Conservation (phyloP, 2,329 filamentous ascomycete species). For the Talaromyces atroroseus region DNA sequence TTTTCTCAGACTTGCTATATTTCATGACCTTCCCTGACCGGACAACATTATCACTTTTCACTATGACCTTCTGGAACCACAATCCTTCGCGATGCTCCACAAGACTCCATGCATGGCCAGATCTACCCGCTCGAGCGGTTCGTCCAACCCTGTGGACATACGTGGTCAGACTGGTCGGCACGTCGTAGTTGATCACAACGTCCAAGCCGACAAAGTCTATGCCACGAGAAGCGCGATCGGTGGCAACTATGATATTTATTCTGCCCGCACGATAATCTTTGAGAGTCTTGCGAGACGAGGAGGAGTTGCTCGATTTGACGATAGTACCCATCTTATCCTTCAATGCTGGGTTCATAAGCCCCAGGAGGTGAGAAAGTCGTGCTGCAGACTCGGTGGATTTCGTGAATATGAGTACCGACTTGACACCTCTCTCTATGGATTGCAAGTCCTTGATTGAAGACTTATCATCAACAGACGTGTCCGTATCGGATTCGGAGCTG, state of each 20-base stretch:
- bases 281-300: slow-evolving; percentile 62
- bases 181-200: slow-evolving; percentile 90
- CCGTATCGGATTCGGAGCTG: slow-evolving; percentile 22
- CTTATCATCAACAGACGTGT: slow-evolving; percentile 15
- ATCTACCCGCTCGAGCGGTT: slow-evolving; percentile 73
- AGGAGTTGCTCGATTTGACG: slow-evolving; percentile 71
- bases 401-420: slow-evolving; percentile 71
- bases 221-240: slow-evolving; percentile 87
- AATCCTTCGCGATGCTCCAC: slow-evolving; percentile 75
- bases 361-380: slow-evolving; percentile 76
- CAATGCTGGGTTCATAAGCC: slow-evolving; percentile 58
- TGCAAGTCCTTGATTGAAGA: neutral
- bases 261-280: slow-evolving; percentile 59
- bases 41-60: slow-evolving; percentile 41
- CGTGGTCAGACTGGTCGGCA: slow-evolving; percentile 71
- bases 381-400: slow-evolving; percentile 83
- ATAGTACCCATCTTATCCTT: slow-evolving; percentile 60
- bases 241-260: slow-evolving; percentile 74
- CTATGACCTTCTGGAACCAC: slow-evolving; percentile 89
- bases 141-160: slow-evolving; percentile 92
- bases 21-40: slow-evolving; percentile 25
- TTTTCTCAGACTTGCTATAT: slow-evolving; percentile 24
- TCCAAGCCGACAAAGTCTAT: slow-evolving; percentile 74
- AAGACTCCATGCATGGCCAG: slow-evolving; percentile 79
- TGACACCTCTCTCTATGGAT: slow-evolving; percentile 21